A percentile compares a stretch with the other conserved stretches of the same genome.
Conservation (phyloP, 2,329 filamentous ascomycete species). For the Ophiostoma angusticollis region DNA sequence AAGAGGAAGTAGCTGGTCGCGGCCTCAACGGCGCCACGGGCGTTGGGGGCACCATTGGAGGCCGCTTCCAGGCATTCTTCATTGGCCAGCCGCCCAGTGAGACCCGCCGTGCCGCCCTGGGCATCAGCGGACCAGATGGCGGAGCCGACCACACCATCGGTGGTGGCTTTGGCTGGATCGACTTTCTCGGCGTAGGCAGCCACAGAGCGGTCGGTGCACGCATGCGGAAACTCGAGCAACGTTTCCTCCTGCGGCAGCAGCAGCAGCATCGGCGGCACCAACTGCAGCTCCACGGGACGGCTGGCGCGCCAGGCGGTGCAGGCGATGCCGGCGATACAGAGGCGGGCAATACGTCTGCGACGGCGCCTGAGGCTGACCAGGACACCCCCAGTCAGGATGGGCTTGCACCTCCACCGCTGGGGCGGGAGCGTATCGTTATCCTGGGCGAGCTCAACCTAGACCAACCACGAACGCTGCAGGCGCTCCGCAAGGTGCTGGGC, state of each 20-base stretch:
- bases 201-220: constrained; percentile 69
- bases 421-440: constrained; percentile 51
- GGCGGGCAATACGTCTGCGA: background rate
- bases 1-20: constrained; percentile 57
- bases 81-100: constrained; percentile 88
- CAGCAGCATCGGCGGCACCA: constrained; percentile 13
- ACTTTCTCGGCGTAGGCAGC: constrained; percentile 85
- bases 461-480: constrained; percentile 65
- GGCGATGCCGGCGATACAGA: too few relatives aligned
- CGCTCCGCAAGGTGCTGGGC: constrained; percentile 65
- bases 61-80: constrained; percentile 79
- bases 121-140: constrained; percentile 49
- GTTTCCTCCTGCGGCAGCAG: constrained; percentile 39
- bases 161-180: constrained; percentile 90
- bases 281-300: background rate
- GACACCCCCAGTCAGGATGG: background rate
- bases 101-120: constrained; percentile 65
- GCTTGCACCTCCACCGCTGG: constrained; percentile 14
- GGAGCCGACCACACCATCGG: constrained; percentile 47
- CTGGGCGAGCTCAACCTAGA: constrained; percentile 81
- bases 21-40: constrained; percentile 65
- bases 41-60: constrained; percentile 82
- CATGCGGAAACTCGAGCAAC: constrained; percentile 70
- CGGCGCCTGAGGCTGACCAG: background rate
- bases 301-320: too few relatives aligned